Evolutionary conservation across 225 moss, liverwort and hornwort genomes (phyloP), one percentile per base, ranked within the genome.

Genomic region (Physcomitrellopsis africana): DNA sequence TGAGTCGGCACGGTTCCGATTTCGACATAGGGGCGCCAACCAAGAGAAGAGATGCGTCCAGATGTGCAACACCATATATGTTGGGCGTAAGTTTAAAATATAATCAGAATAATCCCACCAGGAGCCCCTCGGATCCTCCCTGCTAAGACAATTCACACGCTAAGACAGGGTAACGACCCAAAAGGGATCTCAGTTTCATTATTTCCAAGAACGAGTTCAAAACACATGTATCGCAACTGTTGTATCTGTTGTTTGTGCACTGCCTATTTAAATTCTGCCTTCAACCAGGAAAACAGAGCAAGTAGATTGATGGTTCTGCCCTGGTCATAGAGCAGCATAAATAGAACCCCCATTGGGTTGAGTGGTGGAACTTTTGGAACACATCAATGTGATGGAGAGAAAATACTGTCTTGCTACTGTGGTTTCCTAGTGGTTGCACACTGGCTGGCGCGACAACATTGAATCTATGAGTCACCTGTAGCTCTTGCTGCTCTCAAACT

Each of bases 341-440:
- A 66, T 53, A 54, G 70, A 65, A 63, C 70, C 53, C 44, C 60
- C 65, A 78, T 70, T 32, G 70, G 19, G 23, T 70, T 15, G 60
- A 37, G 9, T 26, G 60, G 15, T 46, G 74, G 54, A 46, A 59
- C 71, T 18, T 18, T 48, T 59, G 48, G 42, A 79, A 47, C 18
- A 56, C 24, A 67, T 26, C 60, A 67, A 54, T 72, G 56, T 55
- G 7, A 44, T 73, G 12, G 11, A 69, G 62, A 24, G 43, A 10
- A 49, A 67, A 68, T 42, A 43, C 42, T 8, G 51, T 14, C 53
- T 0, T 27, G 44, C 22, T 70, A 43, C 63, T 17, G 16, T 18
- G 29, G 46, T 66, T 19, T 45, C 32, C 13, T 43, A 37, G 7
- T 37, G 15, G 48, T 11, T 13, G 15, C 48, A 13, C 1, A 49